Base-by-base conservation (phyloP, 768 basidiomycete genomes). In the Glaciozyma antarctica region DNA sequence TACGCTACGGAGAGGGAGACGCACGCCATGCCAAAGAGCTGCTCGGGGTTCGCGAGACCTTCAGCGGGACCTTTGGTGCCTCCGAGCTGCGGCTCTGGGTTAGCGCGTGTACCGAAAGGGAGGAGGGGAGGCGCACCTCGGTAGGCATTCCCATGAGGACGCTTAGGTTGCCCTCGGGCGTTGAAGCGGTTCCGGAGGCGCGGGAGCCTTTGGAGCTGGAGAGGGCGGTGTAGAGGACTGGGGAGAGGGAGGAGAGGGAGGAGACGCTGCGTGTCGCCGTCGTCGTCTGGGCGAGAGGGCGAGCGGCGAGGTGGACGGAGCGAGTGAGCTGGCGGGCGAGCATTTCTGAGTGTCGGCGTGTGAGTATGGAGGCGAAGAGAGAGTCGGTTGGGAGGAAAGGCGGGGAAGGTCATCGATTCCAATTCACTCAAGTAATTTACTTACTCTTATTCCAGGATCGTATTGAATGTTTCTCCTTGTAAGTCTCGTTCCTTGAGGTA, bases 21-120 rank as follows among this genome's bases (percentile, higher is more conserved):
- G 30, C 9, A 61, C 63, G 54, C 72, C 5, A 69, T 58, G 19
- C 66, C 72, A 54, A 71, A 70, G 21, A 73, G 66, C 62, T 70
- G 56, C 51, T 73, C 72, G 3, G 72, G 72, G 66, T 73, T 71
- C 55, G 59, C n/a, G 5, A 64, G 12, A 10, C 58, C 67, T 9
- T 24, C 51, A 41, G 43, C 32, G 58, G 55, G 38, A 8, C 41
- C 41, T 62, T 63, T 51, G 32, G 45, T 52, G 38, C 41, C 47
- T n/a, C 63, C 58, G 54, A 64, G 47, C 63, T 58, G 15, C 32
- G 28, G 30, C 1, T 15, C 26, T 6, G 45, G 47, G 13, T 38
- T 30, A 61, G 21, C 30, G 48, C 60, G 16, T 10, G 47, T 8
- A 9, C 32, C 12, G 21, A 8, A n/a, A 21, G 52, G 21, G 38